Base-by-base conservation (phyloP, 2,329 filamentous ascomycete species). In the Colletotrichum sp. region DNA sequence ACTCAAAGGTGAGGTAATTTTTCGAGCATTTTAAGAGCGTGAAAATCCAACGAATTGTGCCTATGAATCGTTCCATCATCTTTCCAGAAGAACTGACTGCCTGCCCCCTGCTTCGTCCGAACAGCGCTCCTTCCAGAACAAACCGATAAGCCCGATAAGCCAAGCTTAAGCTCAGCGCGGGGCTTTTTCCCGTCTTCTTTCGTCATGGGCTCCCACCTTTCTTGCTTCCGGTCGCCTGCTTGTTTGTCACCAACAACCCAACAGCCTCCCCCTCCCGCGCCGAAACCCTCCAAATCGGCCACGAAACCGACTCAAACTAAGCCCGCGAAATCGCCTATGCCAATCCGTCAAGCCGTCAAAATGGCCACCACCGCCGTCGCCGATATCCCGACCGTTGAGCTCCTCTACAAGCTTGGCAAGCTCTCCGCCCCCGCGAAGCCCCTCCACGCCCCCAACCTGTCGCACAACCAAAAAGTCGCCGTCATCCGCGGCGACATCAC, bases 401-500 rank as follows among this genome's bases (percentile, higher is more conserved):
- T 90, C 58, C 91, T 96, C 76, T 97, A 96, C 87, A 89, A 90
- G 79, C 83, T 87, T 21, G 86, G 87, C 74, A 86, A 87, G 77
- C 87, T 94, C 26, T 78, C 81, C 12, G 78, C 81, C 15, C 77
- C 82, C 8, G 5, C 74, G 1, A 36, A 79, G 55, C 55, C 78
- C 78, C 52, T 79, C 68, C 65, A 26, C 78, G 52, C 82, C 83
- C 26, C 88, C 6, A 91, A 89, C n/a, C 83, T 88, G 72, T 79
- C 84, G 12, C 71, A 77, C 85, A 98, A 98, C 86, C 85, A 91
- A 82, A 92, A 91, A 78, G 89, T 98, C 80, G 91, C 91, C 61
- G 86, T 96, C 48, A 89, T 95, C 78, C 90, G 91, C 72, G 91
- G 92, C 79, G 95, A 98, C 83, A 98, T 99, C 84, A 98, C 96